These are phyloP conservation scores for Papilionanthe hybrid DNA, from an alignment of 116 monocot genomes.

Conservation along the genomic window DNA sequence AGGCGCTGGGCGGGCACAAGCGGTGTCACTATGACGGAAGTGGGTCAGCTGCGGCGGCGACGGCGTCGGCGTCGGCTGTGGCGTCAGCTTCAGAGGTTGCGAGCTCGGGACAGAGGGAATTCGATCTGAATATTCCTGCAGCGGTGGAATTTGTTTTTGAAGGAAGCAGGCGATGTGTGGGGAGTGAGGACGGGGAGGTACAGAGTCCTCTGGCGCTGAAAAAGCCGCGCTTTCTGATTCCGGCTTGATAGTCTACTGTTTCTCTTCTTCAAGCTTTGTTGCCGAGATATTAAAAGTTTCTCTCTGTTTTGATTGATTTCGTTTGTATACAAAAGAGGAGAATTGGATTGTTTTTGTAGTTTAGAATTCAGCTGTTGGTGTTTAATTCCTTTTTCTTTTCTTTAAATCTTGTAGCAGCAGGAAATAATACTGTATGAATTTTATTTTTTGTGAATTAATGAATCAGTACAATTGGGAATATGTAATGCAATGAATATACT, in stretches of 20 bases:
- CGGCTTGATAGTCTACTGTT: constrained; percentile 8
- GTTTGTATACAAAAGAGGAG: neutral
- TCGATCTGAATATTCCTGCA: constrained; percentile 46
- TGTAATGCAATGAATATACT: no score
- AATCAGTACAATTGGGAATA: no score
- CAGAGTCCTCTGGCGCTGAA: constrained; percentile 45
- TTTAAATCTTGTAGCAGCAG: neutral
- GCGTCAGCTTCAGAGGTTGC: neutral
- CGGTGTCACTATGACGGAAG: constrained; percentile 49
- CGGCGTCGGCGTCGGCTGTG: neutral
- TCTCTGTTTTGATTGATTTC: no score
- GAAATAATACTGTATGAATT: no score
- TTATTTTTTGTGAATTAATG: no score
- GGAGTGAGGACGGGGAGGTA: constrained; percentile 45
- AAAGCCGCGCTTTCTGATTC: constrained; percentile 30
- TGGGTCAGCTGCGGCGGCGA: neutral
- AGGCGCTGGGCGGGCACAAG: constrained; percentile 68
- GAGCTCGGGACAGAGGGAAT: constrained; percentile 14
- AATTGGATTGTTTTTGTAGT: neutral
- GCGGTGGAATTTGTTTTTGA: constrained; percentile 19
- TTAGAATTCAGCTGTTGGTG: neutral
- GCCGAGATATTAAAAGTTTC: neutral
- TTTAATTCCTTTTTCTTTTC: neutral
- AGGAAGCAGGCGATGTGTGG: constrained; percentile 11
- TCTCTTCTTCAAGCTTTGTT: neutral